A percentile compares a stretch with the other conserved stretches of the same genome.
Conservation (phyloP, 106 monocot species). For the Acanthochlamys bracteata region DNA sequence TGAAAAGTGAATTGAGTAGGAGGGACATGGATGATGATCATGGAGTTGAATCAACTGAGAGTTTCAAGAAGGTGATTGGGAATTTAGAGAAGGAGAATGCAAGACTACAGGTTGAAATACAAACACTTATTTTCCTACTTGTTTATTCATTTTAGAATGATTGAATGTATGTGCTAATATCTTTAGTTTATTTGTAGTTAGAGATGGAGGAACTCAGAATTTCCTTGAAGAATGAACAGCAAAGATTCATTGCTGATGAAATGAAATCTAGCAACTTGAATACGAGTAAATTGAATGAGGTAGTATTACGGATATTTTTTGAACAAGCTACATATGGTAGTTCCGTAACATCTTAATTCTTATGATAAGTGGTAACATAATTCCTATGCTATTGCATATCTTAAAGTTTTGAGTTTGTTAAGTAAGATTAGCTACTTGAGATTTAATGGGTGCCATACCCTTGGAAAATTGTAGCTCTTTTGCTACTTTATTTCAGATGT, state of each 20-base stretch:
- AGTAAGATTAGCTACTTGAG: no score
- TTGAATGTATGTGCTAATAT: no score
- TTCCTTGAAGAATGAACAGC: conserved; percentile 15
- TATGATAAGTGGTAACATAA: no score
- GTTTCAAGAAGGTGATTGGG: conserved; percentile 25
- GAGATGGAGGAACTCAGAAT: conserved; percentile 47
- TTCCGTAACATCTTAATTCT: no score
- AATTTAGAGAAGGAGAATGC: conserved; percentile 54
- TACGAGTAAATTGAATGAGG: conserved; percentile 25
- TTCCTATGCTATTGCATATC: no score
- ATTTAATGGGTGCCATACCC: no score
- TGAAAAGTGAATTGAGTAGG: conserved; percentile 40
- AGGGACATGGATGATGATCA: conserved; percentile 23
- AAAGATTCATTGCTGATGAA: conserved; percentile 22
- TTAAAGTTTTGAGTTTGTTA: no score
- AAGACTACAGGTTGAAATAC: conserved; percentile 44
- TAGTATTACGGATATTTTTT: conserved; percentile 3
- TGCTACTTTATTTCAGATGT: conserved; percentile 1
- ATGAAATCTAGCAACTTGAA: conserved; percentile 12
- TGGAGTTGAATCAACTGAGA: conserved; percentile 38
- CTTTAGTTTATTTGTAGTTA: conserved; percentile 19
- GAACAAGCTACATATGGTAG: no score
- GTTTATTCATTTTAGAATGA: no score
- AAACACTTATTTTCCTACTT: background rate
- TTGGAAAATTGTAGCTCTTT: background rate